Conservation (phyloP, 208 protist species). For the Trypanosoma mega region DNA sequence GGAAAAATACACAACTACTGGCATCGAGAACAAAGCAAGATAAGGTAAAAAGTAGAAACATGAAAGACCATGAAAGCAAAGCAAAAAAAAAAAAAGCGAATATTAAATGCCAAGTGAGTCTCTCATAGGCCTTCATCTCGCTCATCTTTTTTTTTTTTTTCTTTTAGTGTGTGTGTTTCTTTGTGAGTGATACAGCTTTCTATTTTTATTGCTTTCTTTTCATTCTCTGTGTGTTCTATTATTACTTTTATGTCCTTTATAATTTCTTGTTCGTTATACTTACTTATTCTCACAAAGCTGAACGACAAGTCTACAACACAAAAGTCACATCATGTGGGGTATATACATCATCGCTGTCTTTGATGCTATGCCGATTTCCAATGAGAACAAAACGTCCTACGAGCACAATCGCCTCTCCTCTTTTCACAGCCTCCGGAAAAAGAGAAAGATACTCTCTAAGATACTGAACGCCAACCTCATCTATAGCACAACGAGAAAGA, state of each 20-base stretch:
- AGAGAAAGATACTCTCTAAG: slow-evolving; percentile 55
- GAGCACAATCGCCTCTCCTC: slow-evolving; percentile 38
- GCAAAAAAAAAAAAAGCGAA: not conserved
- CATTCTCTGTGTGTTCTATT: not conserved
- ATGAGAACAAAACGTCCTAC: slow-evolving; percentile 51
- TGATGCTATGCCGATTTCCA: slow-evolving; percentile 58
- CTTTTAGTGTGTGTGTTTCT: not conserved
- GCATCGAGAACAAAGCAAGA: no score
- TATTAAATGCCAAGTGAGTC: not conserved
- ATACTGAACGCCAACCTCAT: slow-evolving; percentile 25
- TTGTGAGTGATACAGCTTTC: no score
- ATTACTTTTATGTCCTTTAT: not conserved
- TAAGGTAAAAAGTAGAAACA: no score
- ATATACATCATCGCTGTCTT: slow-evolving; percentile 13
- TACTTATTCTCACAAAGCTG: not conserved
- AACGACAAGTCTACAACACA: slow-evolving; percentile 22
- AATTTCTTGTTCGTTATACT: not conserved
- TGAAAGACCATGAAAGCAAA: not conserved
- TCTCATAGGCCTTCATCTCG: not conserved
- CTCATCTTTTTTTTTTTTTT: no score
- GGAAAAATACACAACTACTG: no score
- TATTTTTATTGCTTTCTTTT: not conserved
- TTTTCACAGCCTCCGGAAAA: slow-evolving; percentile 24
- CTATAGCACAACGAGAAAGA: slow-evolving; percentile 71
- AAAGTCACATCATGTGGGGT: slow-evolving; percentile 16